Evolutionary conservation across 306 rosid genomes (phyloP), one percentile per base, ranked within the genome.

Genomic region (Sophora flavescens): DNA sequence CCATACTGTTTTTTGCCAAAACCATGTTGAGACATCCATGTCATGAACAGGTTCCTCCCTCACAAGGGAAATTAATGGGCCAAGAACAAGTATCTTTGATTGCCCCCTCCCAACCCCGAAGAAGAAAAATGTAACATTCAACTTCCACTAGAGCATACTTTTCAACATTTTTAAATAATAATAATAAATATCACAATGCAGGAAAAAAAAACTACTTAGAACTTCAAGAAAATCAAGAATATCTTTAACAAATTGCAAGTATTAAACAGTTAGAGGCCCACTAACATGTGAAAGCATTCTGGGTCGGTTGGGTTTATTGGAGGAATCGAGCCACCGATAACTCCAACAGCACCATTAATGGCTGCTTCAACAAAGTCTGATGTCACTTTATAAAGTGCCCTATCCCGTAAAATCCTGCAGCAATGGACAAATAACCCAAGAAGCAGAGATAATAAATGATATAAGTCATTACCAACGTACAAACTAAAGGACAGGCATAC

Each of bases 201-300:
- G 68, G n/a, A 65, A 66, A 13, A 66, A 13, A 0, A 26, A 64
- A 26, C 33, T 5, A 47, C 0, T 30, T 26, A 13, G 9, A 8
- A 70, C 14, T 53, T 36, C 28, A 63, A 72, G 15, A 59, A 76
- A 74, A 47, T 48, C 58, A 63, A 60, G 26, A 72, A 35, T 41
- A 58, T 68, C 35, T 7, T 6, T 18, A 71, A 61, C 67, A 76
- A 80, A 58, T 59, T 63, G 11, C 36, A 60, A 47, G 22, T 50
- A 28, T 58, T 28, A 58, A 70, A 64, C 54, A 30, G 42, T n/a
- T 41, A 54, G 76, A 58, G 63, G 72, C 83, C 68, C 45, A 89
- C 99, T 92, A 74, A 96, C 99, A 96, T 96, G 90, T 96, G 99
- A 88, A 96, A 96, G 91, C 98, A 96, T 89, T 92, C 99, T 10